Percentiles rank a stretch among this genome's conserved stretches.
Evolutionary conservation across 805 yeast species (phyloP).

Genomic region (Jamesozyma hellenica): DNA sequence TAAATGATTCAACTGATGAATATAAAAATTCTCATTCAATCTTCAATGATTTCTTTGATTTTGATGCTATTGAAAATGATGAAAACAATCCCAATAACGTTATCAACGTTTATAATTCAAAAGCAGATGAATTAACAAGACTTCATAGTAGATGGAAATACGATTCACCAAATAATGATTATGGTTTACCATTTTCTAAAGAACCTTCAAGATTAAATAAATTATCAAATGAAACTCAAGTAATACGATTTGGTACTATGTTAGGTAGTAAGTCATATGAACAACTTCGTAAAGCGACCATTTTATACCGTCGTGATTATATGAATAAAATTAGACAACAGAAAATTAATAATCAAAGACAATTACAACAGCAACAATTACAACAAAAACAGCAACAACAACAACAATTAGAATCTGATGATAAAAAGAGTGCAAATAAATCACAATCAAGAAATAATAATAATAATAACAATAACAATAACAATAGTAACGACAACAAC

Average conservation of each 20-base stretch:
- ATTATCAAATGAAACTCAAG: slow-evolving; percentile 77
- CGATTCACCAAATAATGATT: slow-evolving; percentile 44
- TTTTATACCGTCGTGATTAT: slow-evolving; percentile 57
- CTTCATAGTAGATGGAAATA: slow-evolving; percentile 56
- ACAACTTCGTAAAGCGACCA: slow-evolving; percentile 55
- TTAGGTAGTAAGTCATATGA: slow-evolving; percentile 79
- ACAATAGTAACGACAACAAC: neutral
- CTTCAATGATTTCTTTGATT: slow-evolving; percentile 34
- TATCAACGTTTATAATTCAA: slow-evolving; percentile 38
- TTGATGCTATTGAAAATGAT: slow-evolving; percentile 27
- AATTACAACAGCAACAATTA: slow-evolving; percentile 10
- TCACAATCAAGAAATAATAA: neutral
- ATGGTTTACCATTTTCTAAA: slow-evolving; percentile 44
- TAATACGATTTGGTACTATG: slow-evolving; percentile 87
- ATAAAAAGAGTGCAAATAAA: neutral
- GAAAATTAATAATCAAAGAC: slow-evolving; percentile 21
- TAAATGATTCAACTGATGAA: slow-evolving; percentile 25
- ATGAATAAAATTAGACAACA: slow-evolving; percentile 29
- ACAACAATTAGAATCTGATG: neutral
- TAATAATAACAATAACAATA: neutral
- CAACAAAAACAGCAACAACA: slow-evolving; percentile 6
- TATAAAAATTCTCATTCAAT: slow-evolving; percentile 16
- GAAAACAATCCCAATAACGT: slow-evolving; percentile 15
- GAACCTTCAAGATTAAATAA: slow-evolving; percentile 81
- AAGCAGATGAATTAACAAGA: slow-evolving; percentile 37